Base-by-base conservation (phyloP, 2,329 filamentous ascomycete genomes). In the Sporothrix humicola region DNA sequence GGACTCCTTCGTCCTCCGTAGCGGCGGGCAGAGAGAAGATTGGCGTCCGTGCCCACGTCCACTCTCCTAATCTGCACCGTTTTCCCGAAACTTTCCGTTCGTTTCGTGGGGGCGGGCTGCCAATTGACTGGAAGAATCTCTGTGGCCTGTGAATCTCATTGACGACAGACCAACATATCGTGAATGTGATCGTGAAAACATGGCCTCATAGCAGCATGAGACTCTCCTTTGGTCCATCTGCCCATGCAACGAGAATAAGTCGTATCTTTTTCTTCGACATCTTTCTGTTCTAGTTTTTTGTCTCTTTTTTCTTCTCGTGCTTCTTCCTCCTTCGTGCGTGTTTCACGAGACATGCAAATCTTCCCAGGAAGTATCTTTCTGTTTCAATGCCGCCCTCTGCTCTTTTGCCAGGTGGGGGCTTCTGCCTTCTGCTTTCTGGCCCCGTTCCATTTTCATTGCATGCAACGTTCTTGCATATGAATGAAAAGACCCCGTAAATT, bases 71-170 rank as follows among this genome's bases (percentile, higher is more conserved):
- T 50, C 69, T 71, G 69, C 42, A 61, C 42, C 69, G 58, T 65
- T 63, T 72, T 37, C 46, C 69, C 70, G 70, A 72, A 65, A 65
- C 17, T 72, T 72, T 65, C 70, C 70, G 70, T 44, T 59, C 70
- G 70, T 72, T 54, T 59, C 70, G 70, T 72, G 70, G 70, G 70
- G 70, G 69, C 58, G 20, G n/a, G 13, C 54, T 48, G 42, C 44
- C 52, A 44, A 44, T 69, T 44, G 31, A 7, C 26, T 17, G 6
- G 69, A 48, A 10, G 6, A 2, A 52, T 10, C 20, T 56, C 20
- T 10, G 52, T 52, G 50, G 15, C 13, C 20, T 48, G 46, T 12
- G 10, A 48, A 48, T 17, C 8, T 52, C 3, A 52, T n/a, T 52
- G 7, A 37, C 31, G 31, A 37, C 31, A 37, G 31, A 37, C 31